A percentile compares a stretch with the other conserved stretches of the same genome.
Conservation (phyloP, 345 rosid genomes). For the Raphanus sativus region DNA sequence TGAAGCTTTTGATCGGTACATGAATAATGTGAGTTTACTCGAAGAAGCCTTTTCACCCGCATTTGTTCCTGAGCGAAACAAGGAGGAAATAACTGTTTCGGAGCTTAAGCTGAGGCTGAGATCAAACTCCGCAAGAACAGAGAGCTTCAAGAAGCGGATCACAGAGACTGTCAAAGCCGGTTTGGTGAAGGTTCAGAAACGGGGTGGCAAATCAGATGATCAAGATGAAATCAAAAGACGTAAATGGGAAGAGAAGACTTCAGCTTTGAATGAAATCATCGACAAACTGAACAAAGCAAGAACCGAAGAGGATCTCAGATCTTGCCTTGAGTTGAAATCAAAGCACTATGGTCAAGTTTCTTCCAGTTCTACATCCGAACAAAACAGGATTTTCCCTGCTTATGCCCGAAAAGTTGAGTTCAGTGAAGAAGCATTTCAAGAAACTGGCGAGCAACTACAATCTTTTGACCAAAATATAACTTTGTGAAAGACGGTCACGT, state of each 20-base stretch:
- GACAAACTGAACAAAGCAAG: slow-evolving; percentile 82
- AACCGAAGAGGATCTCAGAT: slow-evolving; percentile 72
- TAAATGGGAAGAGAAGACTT: slow-evolving; percentile 53
- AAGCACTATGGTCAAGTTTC: slow-evolving; percentile 42
- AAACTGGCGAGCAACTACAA: slow-evolving; percentile 24
- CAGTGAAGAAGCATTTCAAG: slow-evolving; percentile 53
- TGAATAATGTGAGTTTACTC: slow-evolving; percentile 66
- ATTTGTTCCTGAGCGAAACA: slow-evolving; percentile 39
- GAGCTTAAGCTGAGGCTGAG: slow-evolving; percentile 54
- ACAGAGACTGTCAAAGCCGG: slow-evolving; percentile 58
- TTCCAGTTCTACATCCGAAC: slow-evolving; percentile 23
- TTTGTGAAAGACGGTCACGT: slow-evolving; percentile 15
- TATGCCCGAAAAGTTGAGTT: slow-evolving; percentile 49
- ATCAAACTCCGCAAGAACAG: slow-evolving; percentile 52
- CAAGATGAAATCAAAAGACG: slow-evolving; percentile 43
- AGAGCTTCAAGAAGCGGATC: slow-evolving; percentile 56
- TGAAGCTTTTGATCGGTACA: slow-evolving; percentile 81
- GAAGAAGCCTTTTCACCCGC: slow-evolving; percentile 71
- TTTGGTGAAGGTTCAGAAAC: slow-evolving; percentile 53
- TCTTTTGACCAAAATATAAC: slow-evolving; percentile 18
- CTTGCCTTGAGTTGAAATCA: slow-evolving; percentile 64
- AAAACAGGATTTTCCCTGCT: slow-evolving; percentile 34
- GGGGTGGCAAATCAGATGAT: slow-evolving; percentile 30
- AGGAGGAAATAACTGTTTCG: slow-evolving; percentile 28
- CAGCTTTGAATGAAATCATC: slow-evolving; percentile 52